These are phyloP conservation scores for Myxozyma monticola DNA, from an alignment of 805 yeast species.

Conservation along the genomic window DNA sequence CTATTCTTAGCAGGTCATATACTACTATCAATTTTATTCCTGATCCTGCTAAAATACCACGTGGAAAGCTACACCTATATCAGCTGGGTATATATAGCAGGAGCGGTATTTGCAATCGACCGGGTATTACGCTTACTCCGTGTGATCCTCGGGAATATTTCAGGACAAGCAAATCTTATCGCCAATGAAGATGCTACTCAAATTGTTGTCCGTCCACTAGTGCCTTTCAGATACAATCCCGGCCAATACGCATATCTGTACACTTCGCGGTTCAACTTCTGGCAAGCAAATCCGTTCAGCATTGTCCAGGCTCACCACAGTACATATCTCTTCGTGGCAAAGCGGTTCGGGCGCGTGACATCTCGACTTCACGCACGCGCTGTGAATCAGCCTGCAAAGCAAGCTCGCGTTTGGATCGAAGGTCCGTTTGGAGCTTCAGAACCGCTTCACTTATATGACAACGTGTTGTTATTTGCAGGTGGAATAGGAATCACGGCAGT, in stretches of 20 bases:
- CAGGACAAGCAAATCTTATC: constrained; percentile 34
- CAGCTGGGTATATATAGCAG: constrained; percentile 34
- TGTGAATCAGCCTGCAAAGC: background rate
- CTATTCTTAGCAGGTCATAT: constrained; percentile 58
- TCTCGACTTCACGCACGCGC: constrained; percentile 10
- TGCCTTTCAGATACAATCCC: constrained; percentile 12
- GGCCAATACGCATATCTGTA: constrained; percentile 30
- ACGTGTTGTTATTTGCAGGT: constrained; percentile 57
- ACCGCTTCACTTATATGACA: constrained; percentile 51
- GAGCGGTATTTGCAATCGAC: constrained; percentile 71
- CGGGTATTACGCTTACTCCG: constrained; percentile 58
- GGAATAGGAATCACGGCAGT: constrained; percentile 67
- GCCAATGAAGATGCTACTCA: constrained; percentile 14
- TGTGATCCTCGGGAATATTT: constrained; percentile 57
- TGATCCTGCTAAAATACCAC: constrained; percentile 61
- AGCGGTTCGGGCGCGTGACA: constrained; percentile 12
- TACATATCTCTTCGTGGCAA: constrained; percentile 15
- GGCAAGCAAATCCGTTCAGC: constrained; percentile 25
- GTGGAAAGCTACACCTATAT: constrained; percentile 42
- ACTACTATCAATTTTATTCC: constrained; percentile 52
- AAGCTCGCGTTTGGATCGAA: constrained; percentile 43
- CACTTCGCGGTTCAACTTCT: constrained; percentile 21
- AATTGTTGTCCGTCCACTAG: constrained; percentile 9
- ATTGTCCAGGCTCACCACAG: constrained; percentile 9
- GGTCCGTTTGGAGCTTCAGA: constrained; percentile 58